phyloP scores from a whole-genome alignment of 2,329 filamentous ascomycete genomes.

The Amylocarpus encephaloides region DNA sequence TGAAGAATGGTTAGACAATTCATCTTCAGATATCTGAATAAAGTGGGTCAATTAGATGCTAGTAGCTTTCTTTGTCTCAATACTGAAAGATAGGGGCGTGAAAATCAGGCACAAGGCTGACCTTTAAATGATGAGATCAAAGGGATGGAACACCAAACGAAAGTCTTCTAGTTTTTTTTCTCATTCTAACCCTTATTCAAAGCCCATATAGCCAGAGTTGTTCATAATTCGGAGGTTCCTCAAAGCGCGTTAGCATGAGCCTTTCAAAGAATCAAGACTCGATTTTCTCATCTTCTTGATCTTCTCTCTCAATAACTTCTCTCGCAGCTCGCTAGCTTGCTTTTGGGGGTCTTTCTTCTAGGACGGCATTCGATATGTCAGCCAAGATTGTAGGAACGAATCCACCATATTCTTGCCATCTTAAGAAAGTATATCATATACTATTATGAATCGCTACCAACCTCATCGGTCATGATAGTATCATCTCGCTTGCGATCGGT shows the following conservation, averaged over 20 bases:
- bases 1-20: no score
- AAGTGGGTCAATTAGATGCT: no score
- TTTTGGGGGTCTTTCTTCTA: conserved; percentile 36
- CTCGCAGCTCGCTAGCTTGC: conserved; percentile 40
- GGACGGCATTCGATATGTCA: conserved; percentile 31
- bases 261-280: conserved; percentile 34
- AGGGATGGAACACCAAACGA: no score
- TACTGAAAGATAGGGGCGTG: no score
- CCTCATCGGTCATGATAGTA: conserved; percentile 32
- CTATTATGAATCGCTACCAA: conserved; percentile 36
- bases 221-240: conserved; percentile 19
- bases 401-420: conserved; percentile 2
- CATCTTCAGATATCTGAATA: no score
- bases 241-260: conserved; percentile 43
- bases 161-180: no score
- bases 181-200: neutral
- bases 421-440: conserved; percentile 17
- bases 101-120: no score
- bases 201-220: neutral
- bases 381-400: conserved; percentile 21
- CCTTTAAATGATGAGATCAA: no score
- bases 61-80: no score
- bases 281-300: conserved; percentile 51
- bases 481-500: conserved; percentile 20
- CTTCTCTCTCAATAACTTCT: conserved; percentile 46